Percentiles rank a stretch among this genome's conserved stretches.
phyloP scores from a whole-genome alignment of 345 rosid genomes.

The Hibiscus tridactylites region DNA sequence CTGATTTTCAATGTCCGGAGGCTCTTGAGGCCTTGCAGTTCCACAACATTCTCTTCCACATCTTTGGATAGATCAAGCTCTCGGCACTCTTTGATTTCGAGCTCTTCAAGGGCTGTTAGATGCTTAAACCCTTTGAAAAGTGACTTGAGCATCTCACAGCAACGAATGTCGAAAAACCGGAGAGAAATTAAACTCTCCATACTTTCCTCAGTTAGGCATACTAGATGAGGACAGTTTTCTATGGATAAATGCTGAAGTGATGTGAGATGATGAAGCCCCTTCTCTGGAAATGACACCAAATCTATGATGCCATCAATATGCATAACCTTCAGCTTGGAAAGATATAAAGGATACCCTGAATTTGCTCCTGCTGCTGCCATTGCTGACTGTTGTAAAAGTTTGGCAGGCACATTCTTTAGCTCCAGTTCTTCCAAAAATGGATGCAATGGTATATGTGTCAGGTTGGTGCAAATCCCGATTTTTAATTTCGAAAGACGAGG shows the following conservation, averaged over 20 bases:
- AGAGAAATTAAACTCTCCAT: constrained; percentile 8
- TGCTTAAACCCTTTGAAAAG: constrained; percentile 4
- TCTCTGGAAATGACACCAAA: constrained; percentile 7
- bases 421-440: constrained; percentile 5
- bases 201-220: constrained; percentile 2
- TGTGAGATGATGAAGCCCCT: constrained; percentile 3
- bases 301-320: constrained; percentile 1
- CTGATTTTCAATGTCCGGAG: neutral
- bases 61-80: constrained; percentile 10
- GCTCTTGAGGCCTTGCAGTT: neutral
- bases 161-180: neutral
- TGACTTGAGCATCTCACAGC: constrained; percentile 1
- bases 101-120: constrained; percentile 6
- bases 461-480: constrained; percentile 3
- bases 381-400: constrained; percentile 1
- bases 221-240: neutral
- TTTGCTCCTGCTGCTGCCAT: neutral
- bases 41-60: neutral
- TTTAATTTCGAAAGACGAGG: constrained; percentile 9
- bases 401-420: constrained; percentile 2
- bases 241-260: constrained; percentile 9
- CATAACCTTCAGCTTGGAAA: constrained; percentile 6
- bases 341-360: neutral
- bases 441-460: constrained; percentile 2
- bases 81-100: constrained; percentile 12